Evolutionary conservation across 805 yeast species (phyloP).

Genomic region (Cyberlindnera mississippiensis): DNA sequence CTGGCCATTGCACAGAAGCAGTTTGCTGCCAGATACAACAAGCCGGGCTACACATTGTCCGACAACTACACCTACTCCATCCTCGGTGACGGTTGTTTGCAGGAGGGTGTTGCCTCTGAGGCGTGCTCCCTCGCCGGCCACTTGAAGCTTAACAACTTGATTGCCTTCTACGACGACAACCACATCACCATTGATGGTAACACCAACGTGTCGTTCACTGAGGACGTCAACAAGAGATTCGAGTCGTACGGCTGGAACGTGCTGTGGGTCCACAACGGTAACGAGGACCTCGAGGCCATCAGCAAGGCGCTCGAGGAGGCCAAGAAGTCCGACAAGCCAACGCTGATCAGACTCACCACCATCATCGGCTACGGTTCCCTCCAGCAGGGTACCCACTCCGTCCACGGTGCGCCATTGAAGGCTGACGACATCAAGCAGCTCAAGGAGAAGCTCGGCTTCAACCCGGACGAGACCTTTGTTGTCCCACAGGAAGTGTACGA

Average conservation of each 20-base stretch:
- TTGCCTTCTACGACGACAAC: conserved; percentile 96
- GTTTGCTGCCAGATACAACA: conserved; percentile 89
- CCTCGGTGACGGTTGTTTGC: conserved; percentile 96
- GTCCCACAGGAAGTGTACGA: conserved; percentile 84
- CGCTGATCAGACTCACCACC: conserved; percentile 83
- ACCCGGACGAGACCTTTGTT: conserved; percentile 74
- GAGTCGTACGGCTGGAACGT: conserved; percentile 95
- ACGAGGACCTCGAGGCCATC: conserved; percentile 70
- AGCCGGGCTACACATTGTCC: conserved; percentile 70
- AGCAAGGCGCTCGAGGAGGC: conserved; percentile 76
- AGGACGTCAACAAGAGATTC: conserved; percentile 80
- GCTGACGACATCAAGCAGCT: conserved; percentile 86
- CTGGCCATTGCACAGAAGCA: conserved; percentile 91
- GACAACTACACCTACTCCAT: conserved; percentile 75
- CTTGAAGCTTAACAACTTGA: conserved; percentile 86
- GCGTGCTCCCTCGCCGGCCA: conserved; percentile 96
- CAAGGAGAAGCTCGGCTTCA: conserved; percentile 80
- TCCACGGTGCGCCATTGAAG: conserved; percentile 96
- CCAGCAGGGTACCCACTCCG: conserved; percentile 80
- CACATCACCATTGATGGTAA: conserved; percentile 94
- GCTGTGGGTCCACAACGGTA: conserved; percentile 71
- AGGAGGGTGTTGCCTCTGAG: conserved; percentile 97
- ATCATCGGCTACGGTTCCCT: conserved; percentile 93
- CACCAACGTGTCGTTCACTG: conserved; percentile 87
- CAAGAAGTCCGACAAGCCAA: conserved; percentile 80